Evolutionary conservation across 1,284 basidiomycete species (phyloP), one percentile per base, ranked within the genome.

Genomic region (Fomitopsis palustris): DNA sequence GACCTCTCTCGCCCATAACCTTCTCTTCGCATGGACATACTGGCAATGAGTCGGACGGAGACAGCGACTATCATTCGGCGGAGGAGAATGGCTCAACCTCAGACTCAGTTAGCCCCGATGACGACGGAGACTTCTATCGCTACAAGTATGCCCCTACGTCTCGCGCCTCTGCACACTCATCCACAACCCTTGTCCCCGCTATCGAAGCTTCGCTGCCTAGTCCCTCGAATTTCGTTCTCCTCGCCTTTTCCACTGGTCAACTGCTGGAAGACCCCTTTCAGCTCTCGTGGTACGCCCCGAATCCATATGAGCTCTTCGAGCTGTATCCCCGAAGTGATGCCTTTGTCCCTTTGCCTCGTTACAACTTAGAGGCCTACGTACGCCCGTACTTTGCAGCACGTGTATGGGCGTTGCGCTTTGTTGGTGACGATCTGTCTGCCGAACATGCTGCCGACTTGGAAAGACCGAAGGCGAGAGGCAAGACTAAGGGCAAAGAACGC

Each of bases 311-410:
- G 64, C 77, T 90, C 9, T 75, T 90, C 16, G 88, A 90, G 67
- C 70, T 90, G 9, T 86, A 90, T 63, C 60, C 64, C 7, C 60
- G 43, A 29, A 61, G 70, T 16, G 72, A 76, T 54, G 65, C 75
- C 58, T 62, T 79, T 55, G 76, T 78, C 10, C 68, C 71, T 0
- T 75, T 87, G 2, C 79, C 76, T 0, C 77, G 82, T 39, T 68
- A 72, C 27, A 49, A 71, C 37, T 68, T 78, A 2, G 65, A 67
- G n/a, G 74, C 77, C 1, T 91, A 91, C 64, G 72, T 82, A 16
- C 75, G 80, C 39, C 88, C 88, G 0, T 91, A 88, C 72, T 89
- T 88, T 73, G 85, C 88, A 57, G 82, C 84, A 10, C 81, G 76
- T 68, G 82, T 84, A 10, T 77, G 79, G 41, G 80, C 81, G 0